Percentiles rank a stretch among this genome's conserved stretches.
phyloP scores from a whole-genome alignment of 1,139 yeast species.

The Kodamaea fungicola region DNA sequence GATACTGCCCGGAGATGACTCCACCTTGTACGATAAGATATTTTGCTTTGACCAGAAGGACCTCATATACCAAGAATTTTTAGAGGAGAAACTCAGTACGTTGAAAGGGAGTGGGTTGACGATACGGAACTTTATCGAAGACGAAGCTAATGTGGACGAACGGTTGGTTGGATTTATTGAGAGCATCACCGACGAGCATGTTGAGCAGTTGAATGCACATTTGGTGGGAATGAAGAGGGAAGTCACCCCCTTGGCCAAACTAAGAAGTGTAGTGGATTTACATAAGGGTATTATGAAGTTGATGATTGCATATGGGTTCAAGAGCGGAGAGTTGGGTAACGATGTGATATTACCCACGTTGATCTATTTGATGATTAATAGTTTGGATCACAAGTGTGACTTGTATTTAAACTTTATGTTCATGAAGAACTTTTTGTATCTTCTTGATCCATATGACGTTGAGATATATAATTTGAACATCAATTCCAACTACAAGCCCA shows the following conservation, averaged over 20 bases:
- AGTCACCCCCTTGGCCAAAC: slow-evolving; percentile 34
- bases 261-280: slow-evolving; percentile 25
- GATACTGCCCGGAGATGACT: slow-evolving; percentile 23
- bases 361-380: slow-evolving; percentile 34
- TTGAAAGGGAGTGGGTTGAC: slow-evolving; percentile 26
- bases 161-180: slow-evolving; percentile 18
- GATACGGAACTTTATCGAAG: slow-evolving; percentile 29
- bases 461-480: slow-evolving; percentile 16
- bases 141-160: slow-evolving; percentile 12
- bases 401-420: slow-evolving; percentile 37
- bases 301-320: slow-evolving; percentile 15
- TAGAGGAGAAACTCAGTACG: slow-evolving; percentile 31
- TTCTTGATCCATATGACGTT: slow-evolving; percentile 31
- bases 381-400: slow-evolving; percentile 19
- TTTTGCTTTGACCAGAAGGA: slow-evolving; percentile 40
- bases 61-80: slow-evolving; percentile 33
- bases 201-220: slow-evolving; percentile 9
- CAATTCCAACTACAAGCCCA: slow-evolving; percentile 19
- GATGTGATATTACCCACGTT: slow-evolving; percentile 40
- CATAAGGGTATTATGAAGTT: slow-evolving; percentile 31
- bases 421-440: slow-evolving; percentile 34
- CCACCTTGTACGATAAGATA: slow-evolving; percentile 36
- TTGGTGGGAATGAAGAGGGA: slow-evolving; percentile 15
- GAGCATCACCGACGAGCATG: slow-evolving; percentile 11
- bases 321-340: slow-evolving; percentile 27